These are phyloP conservation scores for Prunus davidiana DNA, from an alignment of 306 rosid genomes.

Conservation along the genomic window DNA sequence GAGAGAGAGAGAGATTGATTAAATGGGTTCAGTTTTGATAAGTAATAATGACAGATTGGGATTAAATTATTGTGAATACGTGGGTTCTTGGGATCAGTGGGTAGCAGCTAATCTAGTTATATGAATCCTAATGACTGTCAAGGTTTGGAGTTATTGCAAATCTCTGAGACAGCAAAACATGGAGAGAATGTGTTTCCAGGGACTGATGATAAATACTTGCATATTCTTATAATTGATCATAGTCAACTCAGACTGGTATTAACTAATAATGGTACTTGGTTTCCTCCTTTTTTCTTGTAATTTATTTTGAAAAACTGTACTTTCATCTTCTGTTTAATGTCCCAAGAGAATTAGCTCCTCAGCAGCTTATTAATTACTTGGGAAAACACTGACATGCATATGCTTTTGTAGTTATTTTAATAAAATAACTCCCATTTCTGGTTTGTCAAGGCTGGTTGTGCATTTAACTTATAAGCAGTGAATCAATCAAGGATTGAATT, in stretches of 20 bases:
- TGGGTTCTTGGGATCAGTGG: slow-evolving; percentile 69
- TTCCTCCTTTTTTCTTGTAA: background rate
- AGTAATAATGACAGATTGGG: slow-evolving; percentile 7
- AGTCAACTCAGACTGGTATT: slow-evolving; percentile 51
- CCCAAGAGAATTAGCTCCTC: no score
- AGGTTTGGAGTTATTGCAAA: slow-evolving; percentile 61
- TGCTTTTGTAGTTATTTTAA: background rate
- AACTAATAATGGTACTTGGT: slow-evolving; percentile 8
- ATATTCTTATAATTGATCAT: slow-evolving; percentile 32
- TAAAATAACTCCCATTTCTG: background rate
- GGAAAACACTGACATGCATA: background rate
- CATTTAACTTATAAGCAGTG: background rate
- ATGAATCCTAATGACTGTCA: slow-evolving; percentile 52
- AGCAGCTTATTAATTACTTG: background rate
- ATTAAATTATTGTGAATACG: slow-evolving; percentile 44
- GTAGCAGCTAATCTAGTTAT: slow-evolving; percentile 54
- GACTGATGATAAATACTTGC: slow-evolving; percentile 18
- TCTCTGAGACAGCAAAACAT: slow-evolving; percentile 66
- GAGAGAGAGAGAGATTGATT: background rate
- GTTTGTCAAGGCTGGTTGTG: background rate
- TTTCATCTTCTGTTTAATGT: background rate
- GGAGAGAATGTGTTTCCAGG: slow-evolving; percentile 70
- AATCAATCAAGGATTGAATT: background rate
- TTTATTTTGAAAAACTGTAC: background rate
- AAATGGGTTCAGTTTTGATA: background rate